phyloP scores from a whole-genome alignment of 2,329 filamentous ascomycete genomes.

The Harringtonia aguacate region DNA sequence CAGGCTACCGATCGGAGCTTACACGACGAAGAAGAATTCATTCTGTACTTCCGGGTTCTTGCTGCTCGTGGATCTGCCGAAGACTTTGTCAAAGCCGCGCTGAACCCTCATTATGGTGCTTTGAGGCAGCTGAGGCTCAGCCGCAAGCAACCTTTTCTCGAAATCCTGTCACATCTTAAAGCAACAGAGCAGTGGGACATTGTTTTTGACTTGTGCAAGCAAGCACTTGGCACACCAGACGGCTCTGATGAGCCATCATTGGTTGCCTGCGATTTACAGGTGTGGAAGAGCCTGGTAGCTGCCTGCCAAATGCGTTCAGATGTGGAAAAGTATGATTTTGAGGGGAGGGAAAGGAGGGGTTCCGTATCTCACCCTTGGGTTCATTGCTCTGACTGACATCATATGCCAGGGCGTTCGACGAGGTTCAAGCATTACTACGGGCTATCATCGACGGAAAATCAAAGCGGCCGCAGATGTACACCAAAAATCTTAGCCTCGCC shows the following conservation, averaged over 20 bases:
- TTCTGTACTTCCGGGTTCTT: slow-evolving; percentile 37
- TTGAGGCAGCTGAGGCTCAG: slow-evolving; percentile 32
- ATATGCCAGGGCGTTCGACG: slow-evolving; percentile 15
- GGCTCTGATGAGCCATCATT: slow-evolving; percentile 26
- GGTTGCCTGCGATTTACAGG: slow-evolving; percentile 31
- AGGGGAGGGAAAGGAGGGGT: no score
- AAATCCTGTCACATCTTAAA: slow-evolving; percentile 27
- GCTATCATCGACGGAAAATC: slow-evolving; percentile 16
- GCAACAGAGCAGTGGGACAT: slow-evolving; percentile 27
- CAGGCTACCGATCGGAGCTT: slow-evolving; percentile 20
- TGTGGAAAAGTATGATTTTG: slow-evolving; percentile 16
- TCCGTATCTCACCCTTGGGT: no score
- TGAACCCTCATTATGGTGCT: slow-evolving; percentile 29
- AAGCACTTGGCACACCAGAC: slow-evolving; percentile 28
- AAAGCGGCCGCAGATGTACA: slow-evolving; percentile 20
- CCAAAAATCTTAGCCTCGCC: slow-evolving; percentile 22
- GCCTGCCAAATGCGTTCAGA: slow-evolving; percentile 19
- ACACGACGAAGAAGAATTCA: slow-evolving; percentile 37
- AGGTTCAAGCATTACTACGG: slow-evolving; percentile 18
- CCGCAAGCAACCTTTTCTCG: slow-evolving; percentile 35
- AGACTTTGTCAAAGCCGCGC: slow-evolving; percentile 28
- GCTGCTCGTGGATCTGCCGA: slow-evolving; percentile 29
- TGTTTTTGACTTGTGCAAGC: slow-evolving; percentile 31
- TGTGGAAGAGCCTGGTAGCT: slow-evolving; percentile 22
- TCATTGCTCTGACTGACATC: not conserved